Percentiles rank a stretch among this genome's conserved stretches.
Conservation (phyloP, 169 alveolate species). For the Theileria parva region DNA sequence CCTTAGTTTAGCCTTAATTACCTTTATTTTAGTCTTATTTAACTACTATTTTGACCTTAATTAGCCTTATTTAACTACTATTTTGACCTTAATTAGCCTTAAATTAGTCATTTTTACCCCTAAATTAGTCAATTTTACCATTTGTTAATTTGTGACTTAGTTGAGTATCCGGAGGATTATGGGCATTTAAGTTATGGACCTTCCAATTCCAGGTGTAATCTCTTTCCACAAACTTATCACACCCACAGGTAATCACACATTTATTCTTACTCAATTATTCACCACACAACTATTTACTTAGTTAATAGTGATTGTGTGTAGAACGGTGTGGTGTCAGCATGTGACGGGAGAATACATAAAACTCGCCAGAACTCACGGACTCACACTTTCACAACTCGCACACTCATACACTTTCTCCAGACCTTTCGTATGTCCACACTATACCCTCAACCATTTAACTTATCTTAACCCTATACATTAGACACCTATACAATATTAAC, state of each 20-base stretch:
- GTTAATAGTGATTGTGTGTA: not conserved
- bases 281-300: no score
- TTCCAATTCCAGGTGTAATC: conserved; percentile 77
- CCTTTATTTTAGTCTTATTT: no score
- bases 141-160: conserved; percentile 12
- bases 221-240: conserved; percentile 75
- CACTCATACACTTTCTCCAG: conserved; percentile 75
- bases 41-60: no score
- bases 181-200: conserved; percentile 83
- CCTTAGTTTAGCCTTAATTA: no score
- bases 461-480: not conserved
- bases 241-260: conserved; percentile 57
- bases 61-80: no score
- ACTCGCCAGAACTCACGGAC: conserved; percentile 78
- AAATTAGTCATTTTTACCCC: not conserved
- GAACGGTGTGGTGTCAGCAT: conserved; percentile 84
- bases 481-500: no score
- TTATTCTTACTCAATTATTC: not conserved
- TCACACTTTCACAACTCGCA: conserved; percentile 77
- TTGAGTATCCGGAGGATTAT: conserved; percentile 77
- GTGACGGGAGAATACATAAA: conserved; percentile 79
- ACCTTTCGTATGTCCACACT: conserved; percentile 72
- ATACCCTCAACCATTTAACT: no score
- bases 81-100: no score
- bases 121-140: conserved; percentile 4